These are phyloP conservation scores for Myriangium duriaei DNA, from an alignment of 2,329 filamentous ascomycete species.

Conservation along the genomic window DNA sequence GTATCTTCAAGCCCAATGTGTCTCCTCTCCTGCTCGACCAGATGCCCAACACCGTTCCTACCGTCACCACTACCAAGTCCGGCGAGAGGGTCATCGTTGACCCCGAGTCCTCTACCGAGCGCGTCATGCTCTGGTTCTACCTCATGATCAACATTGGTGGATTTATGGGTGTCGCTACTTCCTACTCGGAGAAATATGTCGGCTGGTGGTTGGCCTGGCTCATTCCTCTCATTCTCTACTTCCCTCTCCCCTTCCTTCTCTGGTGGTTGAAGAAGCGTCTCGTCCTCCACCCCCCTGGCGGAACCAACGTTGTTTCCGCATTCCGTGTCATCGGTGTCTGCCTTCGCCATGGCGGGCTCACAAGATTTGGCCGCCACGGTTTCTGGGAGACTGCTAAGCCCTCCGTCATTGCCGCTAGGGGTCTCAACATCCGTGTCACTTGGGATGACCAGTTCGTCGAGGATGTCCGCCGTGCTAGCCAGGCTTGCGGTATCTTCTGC, in stretches of 20 bases:
- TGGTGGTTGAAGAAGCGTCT: constrained; percentile 17
- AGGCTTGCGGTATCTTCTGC: constrained; percentile 56
- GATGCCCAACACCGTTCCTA: constrained; percentile 27
- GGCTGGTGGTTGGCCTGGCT: constrained; percentile 55
- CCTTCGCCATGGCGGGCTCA: constrained; percentile 12
- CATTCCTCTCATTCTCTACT: constrained; percentile 49
- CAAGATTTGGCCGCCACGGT: constrained; percentile 14
- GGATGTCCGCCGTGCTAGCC: constrained; percentile 51
- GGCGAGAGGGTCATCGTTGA: constrained; percentile 35
- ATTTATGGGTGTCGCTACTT: constrained; percentile 53
- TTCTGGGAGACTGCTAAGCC: constrained; percentile 20
- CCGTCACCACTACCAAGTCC: constrained; percentile 25
- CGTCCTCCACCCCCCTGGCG: constrained; percentile 16
- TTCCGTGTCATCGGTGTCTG: constrained; percentile 15
- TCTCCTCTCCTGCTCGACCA: constrained; percentile 36
- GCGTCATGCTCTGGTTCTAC: constrained; percentile 52
- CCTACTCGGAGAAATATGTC: constrained; percentile 52
- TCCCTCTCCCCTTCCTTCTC: constrained; percentile 27
- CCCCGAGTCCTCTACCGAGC: constrained; percentile 32
- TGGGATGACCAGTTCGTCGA: constrained; percentile 61
- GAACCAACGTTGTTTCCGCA: constrained; percentile 17
- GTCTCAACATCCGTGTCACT: constrained; percentile 15
- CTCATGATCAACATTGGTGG: constrained; percentile 60
- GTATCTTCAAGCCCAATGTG: constrained; percentile 64
- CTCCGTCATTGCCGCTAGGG: constrained; percentile 16